Evolutionary conservation across 2,329 filamentous ascomycete genomes (phyloP).

Genomic region (Curvularia eragrostidis): DNA sequence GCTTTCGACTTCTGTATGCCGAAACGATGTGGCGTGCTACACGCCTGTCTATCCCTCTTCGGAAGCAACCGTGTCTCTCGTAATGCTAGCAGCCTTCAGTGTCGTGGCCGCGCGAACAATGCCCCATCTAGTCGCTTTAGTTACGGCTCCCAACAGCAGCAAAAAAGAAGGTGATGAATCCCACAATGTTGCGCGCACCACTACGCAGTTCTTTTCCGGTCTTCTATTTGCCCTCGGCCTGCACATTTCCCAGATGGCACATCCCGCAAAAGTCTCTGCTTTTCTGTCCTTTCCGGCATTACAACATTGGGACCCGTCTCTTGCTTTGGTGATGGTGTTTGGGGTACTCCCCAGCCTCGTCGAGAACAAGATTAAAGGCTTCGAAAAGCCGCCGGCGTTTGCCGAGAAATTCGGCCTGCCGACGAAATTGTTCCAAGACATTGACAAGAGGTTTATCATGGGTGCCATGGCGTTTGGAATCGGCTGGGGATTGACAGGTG

Average conservation of each 20-base stretch:
- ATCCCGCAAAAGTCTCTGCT: slow-evolving; percentile 58
- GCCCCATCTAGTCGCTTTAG: slow-evolving; percentile 30
- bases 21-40: slow-evolving; percentile 54
- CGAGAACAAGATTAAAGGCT: slow-evolving; percentile 33
- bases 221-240: slow-evolving; percentile 60
- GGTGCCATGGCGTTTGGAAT: slow-evolving; percentile 59
- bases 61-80: slow-evolving; percentile 36
- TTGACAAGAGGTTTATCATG: slow-evolving; percentile 57
- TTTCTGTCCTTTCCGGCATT: slow-evolving; percentile 57
- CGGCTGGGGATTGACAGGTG: slow-evolving; percentile 59
- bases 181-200: slow-evolving; percentile 35
- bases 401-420: slow-evolving; percentile 54
- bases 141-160: slow-evolving; percentile 3
- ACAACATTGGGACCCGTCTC: slow-evolving; percentile 58
- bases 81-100: slow-evolving; percentile 46
- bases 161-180: slow-evolving; percentile 15
- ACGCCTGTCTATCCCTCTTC: slow-evolving; percentile 52
- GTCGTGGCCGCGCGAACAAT: slow-evolving; percentile 31
- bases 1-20: slow-evolving; percentile 51
- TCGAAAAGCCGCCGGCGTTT: slow-evolving; percentile 51
- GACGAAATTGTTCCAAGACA: slow-evolving; percentile 55
- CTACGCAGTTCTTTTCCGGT: slow-evolving; percentile 56
- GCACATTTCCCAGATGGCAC: slow-evolving; percentile 60
- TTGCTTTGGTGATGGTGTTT: slow-evolving; percentile 58
- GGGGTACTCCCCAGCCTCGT: slow-evolving; percentile 56